Conservation (phyloP, 2,329 filamentous ascomycete genomes). For the Xylaria sp. region DNA sequence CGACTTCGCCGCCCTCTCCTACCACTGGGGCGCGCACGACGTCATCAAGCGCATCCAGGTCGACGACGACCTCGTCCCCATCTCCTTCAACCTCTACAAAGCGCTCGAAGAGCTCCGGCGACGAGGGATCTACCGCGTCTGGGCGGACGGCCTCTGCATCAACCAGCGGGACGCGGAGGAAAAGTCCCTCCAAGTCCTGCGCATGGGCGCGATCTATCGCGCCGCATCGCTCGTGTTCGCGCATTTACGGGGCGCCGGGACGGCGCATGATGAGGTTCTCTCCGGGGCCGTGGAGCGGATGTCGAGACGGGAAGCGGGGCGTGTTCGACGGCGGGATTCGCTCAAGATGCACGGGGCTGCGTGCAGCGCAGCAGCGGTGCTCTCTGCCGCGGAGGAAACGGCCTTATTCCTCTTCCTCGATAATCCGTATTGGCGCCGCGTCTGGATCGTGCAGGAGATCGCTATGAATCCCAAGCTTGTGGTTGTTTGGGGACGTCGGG, state of each 20-base stretch:
- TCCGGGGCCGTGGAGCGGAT: no score
- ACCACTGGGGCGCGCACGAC: conserved; percentile 14
- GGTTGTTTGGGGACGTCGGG: conserved; percentile 14
- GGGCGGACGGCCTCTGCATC: conserved; percentile 18
- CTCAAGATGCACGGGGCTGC: no score
- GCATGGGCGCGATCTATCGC: conserved; percentile 17
- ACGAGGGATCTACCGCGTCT: conserved; percentile 12
- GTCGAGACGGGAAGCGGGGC: no score
- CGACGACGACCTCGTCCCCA: conserved; percentile 5
- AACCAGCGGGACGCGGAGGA: conserved; percentile 17
- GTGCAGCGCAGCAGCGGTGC: not conserved
- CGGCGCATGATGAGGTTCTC: not conserved
- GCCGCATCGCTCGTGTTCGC: conserved; percentile 13
- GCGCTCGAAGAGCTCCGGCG: conserved; percentile 12
- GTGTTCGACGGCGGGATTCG: no score
- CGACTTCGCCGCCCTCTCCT: conserved; percentile 18
- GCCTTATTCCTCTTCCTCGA: conserved; percentile 14
- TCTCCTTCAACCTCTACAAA: conserved; percentile 15
- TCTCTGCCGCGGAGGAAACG: conserved; percentile 15
- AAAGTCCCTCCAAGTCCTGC: conserved; percentile 11
- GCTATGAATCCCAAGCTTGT: conserved; percentile 13
- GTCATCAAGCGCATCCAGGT: conserved; percentile 10
- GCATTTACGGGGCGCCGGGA: conserved; percentile 5
- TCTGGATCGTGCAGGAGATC: conserved; percentile 19
- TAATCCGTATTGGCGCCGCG: conserved; percentile 14